Evolutionary conservation across 768 basidiomycete genomes (phyloP).

Genomic region (Lactarius pseudohatsudake): DNA sequence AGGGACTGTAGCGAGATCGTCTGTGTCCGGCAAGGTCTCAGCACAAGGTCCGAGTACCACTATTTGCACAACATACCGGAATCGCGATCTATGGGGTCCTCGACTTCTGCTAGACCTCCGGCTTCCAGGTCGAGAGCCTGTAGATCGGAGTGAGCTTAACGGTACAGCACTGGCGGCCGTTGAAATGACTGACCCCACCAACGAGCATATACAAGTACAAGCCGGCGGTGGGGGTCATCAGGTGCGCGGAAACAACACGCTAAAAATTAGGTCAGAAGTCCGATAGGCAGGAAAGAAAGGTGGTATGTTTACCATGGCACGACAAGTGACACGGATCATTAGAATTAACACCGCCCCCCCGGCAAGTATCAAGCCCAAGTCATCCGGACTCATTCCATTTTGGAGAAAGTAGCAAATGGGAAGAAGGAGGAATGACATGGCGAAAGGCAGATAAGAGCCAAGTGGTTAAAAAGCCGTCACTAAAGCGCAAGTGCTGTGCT

Average conservation of each 20-base stretch:
- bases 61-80: neutral
- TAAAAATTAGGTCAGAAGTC: neutral
- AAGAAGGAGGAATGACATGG: neutral
- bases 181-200: neutral
- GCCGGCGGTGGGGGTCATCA: neutral
- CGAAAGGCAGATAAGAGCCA: neutral
- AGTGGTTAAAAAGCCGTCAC: neutral
- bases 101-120: too few species aligned
- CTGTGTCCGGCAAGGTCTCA: neutral
- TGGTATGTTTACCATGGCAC: neutral
- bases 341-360: neutral
- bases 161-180: neutral
- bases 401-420: neutral
- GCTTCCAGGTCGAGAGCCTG: neutral
- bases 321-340: neutral
- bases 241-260: neutral
- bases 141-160: neutral
- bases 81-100: neutral
- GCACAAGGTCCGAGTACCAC: neutral
- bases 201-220: neutral
- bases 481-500: neutral
- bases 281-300: neutral
- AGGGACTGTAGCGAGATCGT: neutral
- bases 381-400: constrained; percentile 11
- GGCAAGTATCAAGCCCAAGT: neutral